Conservation (phyloP, 2,329 filamentous ascomycete species). For the Talaromyces atroroseus region DNA sequence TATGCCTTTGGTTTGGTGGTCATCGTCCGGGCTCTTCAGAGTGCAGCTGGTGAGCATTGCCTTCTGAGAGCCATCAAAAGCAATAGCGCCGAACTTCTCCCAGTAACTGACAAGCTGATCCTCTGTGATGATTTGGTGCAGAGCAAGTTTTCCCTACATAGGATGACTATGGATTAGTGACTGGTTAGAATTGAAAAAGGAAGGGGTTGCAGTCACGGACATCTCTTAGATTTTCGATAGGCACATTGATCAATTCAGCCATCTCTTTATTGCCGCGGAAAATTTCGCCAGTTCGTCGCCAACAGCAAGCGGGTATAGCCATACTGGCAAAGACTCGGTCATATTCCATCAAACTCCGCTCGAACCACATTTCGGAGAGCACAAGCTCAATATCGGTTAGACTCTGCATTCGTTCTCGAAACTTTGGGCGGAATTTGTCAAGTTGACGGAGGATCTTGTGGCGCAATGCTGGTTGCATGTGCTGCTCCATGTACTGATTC, state of each 20-base stretch:
- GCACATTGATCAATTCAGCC: conserved; percentile 91
- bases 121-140: conserved; percentile 94
- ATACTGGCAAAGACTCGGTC: conserved; percentile 98
- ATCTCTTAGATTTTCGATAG: conserved; percentile 84
- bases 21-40: conserved; percentile 71
- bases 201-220: conserved; percentile 49
- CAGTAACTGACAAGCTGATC: conserved; percentile 94
- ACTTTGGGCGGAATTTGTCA: conserved; percentile 89
- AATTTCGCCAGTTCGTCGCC: conserved; percentile 94
- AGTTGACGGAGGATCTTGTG: conserved; percentile 89
- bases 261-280: conserved; percentile 98
- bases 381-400: conserved; percentile 92
- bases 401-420: conserved; percentile 86
- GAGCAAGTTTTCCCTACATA: conserved; percentile 76
- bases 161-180: neutral
- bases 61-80: conserved; percentile 89
- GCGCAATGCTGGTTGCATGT: conserved; percentile 75
- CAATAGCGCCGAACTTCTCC: conserved; percentile 98
- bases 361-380: conserved; percentile 98
- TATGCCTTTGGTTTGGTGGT: conserved; percentile 65
- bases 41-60: conserved; percentile 91
- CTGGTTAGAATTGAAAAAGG: neutral
- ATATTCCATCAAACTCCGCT: conserved; percentile 92
- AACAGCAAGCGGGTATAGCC: conserved; percentile 96
- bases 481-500: conserved; percentile 83